A percentile compares a stretch with the other conserved stretches of the same genome.
Evolutionary conservation across 768 basidiomycete genomes (phyloP).

Genomic region (Rhizopogon rudus): DNA sequence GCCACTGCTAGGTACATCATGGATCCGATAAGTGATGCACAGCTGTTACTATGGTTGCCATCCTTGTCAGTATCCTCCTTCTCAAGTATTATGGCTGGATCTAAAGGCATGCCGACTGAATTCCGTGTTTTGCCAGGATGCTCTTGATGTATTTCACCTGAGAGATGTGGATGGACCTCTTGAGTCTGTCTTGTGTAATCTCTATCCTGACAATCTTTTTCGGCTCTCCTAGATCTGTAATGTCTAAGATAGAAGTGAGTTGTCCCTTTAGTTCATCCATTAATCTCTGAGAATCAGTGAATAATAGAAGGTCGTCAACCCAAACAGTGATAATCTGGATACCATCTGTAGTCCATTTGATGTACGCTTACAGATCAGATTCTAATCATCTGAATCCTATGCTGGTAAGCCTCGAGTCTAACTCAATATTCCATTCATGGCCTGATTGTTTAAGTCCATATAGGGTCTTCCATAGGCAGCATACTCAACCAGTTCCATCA

Average conservation of each 20-base stretch:
- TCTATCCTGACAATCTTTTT: conserved; percentile 22
- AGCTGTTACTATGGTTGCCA: no score
- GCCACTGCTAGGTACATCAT: no score
- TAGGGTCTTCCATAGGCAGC: conserved; percentile 14
- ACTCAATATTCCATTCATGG: conserved; percentile 23
- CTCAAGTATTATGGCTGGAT: no score
- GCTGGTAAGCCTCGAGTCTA: conserved; percentile 14
- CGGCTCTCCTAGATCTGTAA: conserved; percentile 19
- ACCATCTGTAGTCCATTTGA: not conserved
- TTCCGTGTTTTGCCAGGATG: no score
- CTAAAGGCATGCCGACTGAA: no score
- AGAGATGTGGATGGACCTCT: not conserved
- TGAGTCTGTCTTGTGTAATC: conserved; percentile 2
- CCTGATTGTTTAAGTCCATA: conserved; percentile 29
- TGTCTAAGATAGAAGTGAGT: conserved; percentile 9
- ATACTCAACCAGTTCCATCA: conserved; percentile 12
- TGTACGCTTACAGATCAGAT: conserved; percentile 15
- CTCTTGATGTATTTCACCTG: conserved; percentile 4
- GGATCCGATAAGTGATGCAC: no score
- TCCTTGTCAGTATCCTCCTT: no score
- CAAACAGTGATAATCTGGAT: conserved; percentile 20
- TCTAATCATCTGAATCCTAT: conserved; percentile 12
- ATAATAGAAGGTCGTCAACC: conserved; percentile 25
- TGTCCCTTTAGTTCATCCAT: conserved; percentile 7
- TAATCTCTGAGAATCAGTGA: not conserved